phyloP scores from a whole-genome alignment of 2,329 filamentous ascomycete genomes.

The Lasiodiplodia sp. region DNA sequence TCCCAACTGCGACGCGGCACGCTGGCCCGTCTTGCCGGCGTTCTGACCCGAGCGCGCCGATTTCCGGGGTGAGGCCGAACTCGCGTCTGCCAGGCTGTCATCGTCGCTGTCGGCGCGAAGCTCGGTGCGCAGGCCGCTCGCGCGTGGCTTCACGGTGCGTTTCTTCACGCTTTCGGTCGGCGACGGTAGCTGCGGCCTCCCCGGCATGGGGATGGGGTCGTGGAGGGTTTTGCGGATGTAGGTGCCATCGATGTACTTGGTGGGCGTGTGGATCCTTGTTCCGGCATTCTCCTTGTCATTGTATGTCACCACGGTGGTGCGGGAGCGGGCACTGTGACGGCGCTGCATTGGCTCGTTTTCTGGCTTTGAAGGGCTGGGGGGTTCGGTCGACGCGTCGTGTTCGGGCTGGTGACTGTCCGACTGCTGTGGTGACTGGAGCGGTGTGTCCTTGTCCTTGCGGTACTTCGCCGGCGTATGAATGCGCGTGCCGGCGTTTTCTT shows the following conservation, averaged over 20 bases:
- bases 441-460: conserved; percentile 38
- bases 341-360: conserved; percentile 38
- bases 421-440: conserved; percentile 14
- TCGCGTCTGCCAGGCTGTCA: background rate
- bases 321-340: conserved; percentile 62
- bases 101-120: conserved; percentile 12
- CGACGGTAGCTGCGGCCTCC: background rate
- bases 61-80: background rate
- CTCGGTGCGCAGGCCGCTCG: conserved; percentile 13
- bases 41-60: background rate
- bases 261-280: conserved; percentile 66
- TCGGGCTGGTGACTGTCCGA: conserved; percentile 38
- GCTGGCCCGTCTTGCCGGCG: background rate
- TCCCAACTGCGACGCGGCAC: conserved; percentile 9
- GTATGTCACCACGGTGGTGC: conserved; percentile 67
- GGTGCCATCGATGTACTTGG: conserved; percentile 44
- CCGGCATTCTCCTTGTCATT: conserved; percentile 70
- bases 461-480: conserved; percentile 62
- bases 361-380: conserved; percentile 34
- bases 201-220: conserved; percentile 34
- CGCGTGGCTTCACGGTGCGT: background rate
- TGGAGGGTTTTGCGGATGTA: conserved; percentile 32
- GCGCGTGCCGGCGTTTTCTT: conserved; percentile 67
- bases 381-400: conserved; percentile 34
- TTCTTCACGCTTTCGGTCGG: background rate